These are phyloP conservation scores for Solanum chilense DNA, from an alignment of 257 asterid species.

Conservation along the genomic window DNA sequence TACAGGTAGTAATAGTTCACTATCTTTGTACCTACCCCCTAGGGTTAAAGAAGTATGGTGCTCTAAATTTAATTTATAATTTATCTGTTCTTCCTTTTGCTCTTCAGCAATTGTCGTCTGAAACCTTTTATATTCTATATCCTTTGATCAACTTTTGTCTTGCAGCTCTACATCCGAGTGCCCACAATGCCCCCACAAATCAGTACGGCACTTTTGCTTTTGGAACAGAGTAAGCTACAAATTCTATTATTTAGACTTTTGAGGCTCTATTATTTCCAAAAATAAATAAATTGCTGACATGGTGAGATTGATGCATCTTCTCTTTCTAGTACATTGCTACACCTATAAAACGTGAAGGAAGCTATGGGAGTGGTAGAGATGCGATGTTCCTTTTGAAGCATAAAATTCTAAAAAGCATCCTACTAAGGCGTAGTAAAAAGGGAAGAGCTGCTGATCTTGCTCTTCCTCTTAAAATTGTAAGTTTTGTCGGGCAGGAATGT, in stretches of 20 bases:
- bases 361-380: slow-evolving; percentile 32
- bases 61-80: not conserved
- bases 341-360: slow-evolving; percentile 60
- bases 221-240: slow-evolving; percentile 72
- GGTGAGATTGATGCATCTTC: not conserved
- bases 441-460: slow-evolving; percentile 99
- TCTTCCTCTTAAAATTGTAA: slow-evolving; percentile 78
- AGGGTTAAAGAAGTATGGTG: not conserved
- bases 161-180: slow-evolving; percentile 63
- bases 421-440: slow-evolving; percentile 83
- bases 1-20: slow-evolving; percentile 42
- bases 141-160: not conserved
- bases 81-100: not conserved
- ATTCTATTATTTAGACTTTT: not conserved
- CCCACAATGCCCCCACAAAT: slow-evolving; percentile 60
- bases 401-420: slow-evolving; percentile 58
- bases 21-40: not conserved
- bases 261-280: not conserved
- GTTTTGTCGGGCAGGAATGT: slow-evolving; percentile 6
- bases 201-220: slow-evolving; percentile 92
- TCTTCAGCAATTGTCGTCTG: not conserved
- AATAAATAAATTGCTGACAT: not conserved
- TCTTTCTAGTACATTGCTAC: slow-evolving; percentile 52
- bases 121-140: not conserved
- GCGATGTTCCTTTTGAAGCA: slow-evolving; percentile 81